Base-by-base conservation (phyloP, 1,139 yeast species). In the Nematodospora anomalae region DNA sequence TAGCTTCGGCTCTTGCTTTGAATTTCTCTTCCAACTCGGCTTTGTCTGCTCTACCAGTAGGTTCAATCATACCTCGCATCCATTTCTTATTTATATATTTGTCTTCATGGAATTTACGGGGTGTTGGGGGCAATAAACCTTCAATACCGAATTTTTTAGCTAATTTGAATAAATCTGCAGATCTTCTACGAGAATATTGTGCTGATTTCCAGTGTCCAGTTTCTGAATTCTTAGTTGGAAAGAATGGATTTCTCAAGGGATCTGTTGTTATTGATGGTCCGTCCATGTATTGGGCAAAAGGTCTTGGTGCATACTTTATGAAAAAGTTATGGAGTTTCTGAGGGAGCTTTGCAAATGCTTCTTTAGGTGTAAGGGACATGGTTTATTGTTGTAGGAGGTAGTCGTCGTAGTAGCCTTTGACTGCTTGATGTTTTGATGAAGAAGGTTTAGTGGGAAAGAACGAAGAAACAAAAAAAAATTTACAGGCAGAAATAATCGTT, bases 11-110 rank as follows among this genome's bases (percentile, higher is more conserved):
- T 58, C 86, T 79, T 47, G 73, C 76, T 46, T 68, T 69, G 59
- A 78, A 67, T 59, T 88, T 80, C 18, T 66, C 79, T 5, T 76
- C 83, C 44, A 76, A 73, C 35, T 74, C 76, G 57, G 89, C 75
- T 61, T 88, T 95, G 73, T 89, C 79, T 62, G 82, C 85, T 50
- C 80, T 82, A 36, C 88, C 83, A 75, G 87, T 88, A 51, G 89
- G 95, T 53, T 68, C 67, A 52, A 81, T 62, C 26, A 87, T 85
- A 58, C 96, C 96, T 54, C 75, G 77, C 79, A 87, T 76, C 62
- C 84, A 76, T 55, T 75, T 76, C 71, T 83, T 85, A 45, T 74
- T 68, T 32, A 74, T 68, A 58, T 82, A 86, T 60, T 86, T 88
- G 45, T 87, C 95, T 51, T 79, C 82, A 61, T 76, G 87, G 76